These are phyloP conservation scores for Climacium dendroides DNA, from an alignment of 225 moss, liverwort and hornwort genomes.

Conservation along the genomic window DNA sequence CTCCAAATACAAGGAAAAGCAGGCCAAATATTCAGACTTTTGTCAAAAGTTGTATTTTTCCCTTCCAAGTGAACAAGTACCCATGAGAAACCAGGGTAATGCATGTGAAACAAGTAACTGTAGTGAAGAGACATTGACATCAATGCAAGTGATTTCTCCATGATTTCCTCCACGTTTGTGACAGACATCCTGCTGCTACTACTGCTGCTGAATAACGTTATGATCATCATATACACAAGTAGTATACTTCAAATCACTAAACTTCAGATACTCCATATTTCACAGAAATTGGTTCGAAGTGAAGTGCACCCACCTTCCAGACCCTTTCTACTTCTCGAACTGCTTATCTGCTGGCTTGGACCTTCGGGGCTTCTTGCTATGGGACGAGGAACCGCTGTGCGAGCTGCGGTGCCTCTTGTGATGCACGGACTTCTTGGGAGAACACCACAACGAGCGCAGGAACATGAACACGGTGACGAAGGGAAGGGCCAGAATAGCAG, in stretches of 20 bases:
- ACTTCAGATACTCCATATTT: neutral
- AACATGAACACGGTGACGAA: constrained; percentile 10
- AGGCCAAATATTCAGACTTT: neutral
- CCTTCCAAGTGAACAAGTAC: neutral
- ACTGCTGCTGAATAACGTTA: neutral
- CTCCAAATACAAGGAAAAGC: neutral
- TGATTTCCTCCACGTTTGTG: neutral
- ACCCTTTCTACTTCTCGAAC: constrained; percentile 5
- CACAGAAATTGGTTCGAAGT: neutral
- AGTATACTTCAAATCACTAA: neutral
- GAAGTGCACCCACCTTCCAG: neutral
- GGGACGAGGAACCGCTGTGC: constrained; percentile 14
- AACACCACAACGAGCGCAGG: neutral
- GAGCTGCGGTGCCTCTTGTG: constrained; percentile 40
- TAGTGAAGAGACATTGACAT: neutral
- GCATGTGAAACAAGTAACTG: neutral
- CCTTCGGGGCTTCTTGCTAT: constrained; percentile 34
- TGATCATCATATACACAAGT: neutral
- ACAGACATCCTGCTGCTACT: neutral
- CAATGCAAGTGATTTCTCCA: neutral
- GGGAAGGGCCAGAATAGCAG: constrained; percentile 33
- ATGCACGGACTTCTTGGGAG: neutral
- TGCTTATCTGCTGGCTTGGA: constrained; percentile 31
- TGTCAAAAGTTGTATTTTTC: neutral
- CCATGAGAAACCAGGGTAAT: neutral